Evolutionary conservation across 345 rosid species (phyloP), one percentile per base, ranked within the genome.

Genomic region (Dovyalis caffra): DNA sequence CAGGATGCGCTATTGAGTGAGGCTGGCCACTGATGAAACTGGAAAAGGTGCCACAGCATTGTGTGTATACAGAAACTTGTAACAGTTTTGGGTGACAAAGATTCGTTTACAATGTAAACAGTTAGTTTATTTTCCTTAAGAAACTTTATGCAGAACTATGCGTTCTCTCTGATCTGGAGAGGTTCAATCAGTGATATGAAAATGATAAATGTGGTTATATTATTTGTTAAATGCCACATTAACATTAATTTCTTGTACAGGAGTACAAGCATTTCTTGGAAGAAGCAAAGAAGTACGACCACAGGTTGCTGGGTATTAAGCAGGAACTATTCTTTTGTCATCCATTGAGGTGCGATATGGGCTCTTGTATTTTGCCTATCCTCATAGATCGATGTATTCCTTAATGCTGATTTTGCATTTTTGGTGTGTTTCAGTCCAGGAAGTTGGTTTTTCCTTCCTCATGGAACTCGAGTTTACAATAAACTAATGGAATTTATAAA

Each of bases 371-470:
- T 60, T 53, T 63, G 61, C 7, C 21, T 63, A 66, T 47, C 37
- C 69, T 51, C 20, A 74, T 65, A 25, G 45, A 64, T 68, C 1
- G 40, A 31, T 57, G 28, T 18, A 5, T 77, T 78, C 45, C 40
- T 26, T 63, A 37, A 47, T 72, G 57, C 73, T 79, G 64, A 49
- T 66, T 63, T 69, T 33, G 16, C 68, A 43, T 69, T 21, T 77
- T 66, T 37, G 78, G 34, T 76, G 74, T 51, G 73, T 83, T 83
- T 79, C 91, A 96, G 99, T 84, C 99, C 98, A 47, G 98, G 98
- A 75, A 93, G 99, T 84, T 96, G 92, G 95, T 96, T 96, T 85
- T 92, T 96, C 83, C 97, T 91, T 82, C 98, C 97, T 1, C 90
- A 83, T 35, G 98, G 99, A 63, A 82, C 97, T 77, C 89, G 94